phyloP scores from a whole-genome alignment of 179 eudicot genomes.

The Beta corolliflora region DNA sequence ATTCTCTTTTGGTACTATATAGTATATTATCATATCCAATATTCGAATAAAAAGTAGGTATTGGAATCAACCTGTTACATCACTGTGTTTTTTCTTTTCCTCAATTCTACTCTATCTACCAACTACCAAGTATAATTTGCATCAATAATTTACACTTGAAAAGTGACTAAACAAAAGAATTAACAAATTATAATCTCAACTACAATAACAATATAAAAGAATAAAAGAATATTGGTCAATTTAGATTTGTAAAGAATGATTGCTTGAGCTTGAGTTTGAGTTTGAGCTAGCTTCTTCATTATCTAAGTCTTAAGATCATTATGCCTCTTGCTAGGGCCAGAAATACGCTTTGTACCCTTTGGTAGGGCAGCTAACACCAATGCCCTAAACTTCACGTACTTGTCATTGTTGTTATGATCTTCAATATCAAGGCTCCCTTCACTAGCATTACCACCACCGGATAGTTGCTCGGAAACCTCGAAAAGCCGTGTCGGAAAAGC shows the following conservation, averaged over 20 bases:
- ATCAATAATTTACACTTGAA: slow-evolving; percentile 16
- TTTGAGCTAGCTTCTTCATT: neutral
- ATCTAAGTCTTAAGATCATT: slow-evolving; percentile 29
- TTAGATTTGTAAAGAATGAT: neutral
- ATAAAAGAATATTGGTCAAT: slow-evolving; percentile 20
- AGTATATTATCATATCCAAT: neutral
- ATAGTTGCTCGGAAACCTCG: too few species aligned
- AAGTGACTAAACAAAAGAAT: slow-evolving; percentile 8
- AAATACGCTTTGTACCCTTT: slow-evolving; percentile 24
- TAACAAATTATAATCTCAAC: neutral
- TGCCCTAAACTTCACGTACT: slow-evolving; percentile 28
- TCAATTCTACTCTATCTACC: neutral
- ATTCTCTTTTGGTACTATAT: too few species aligned
- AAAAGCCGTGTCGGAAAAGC: neutral
- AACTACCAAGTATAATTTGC: neutral
- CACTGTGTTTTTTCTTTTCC: neutral
- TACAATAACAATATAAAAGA: slow-evolving; percentile 2
- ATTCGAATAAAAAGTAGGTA: slow-evolving; percentile 18
- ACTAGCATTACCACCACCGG: neutral
- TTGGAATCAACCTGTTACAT: slow-evolving; percentile 17
- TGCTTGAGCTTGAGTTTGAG: too few species aligned
- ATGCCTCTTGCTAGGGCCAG: slow-evolving; percentile 34
- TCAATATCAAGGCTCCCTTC: neutral
- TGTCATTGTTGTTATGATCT: neutral
- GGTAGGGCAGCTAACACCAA: slow-evolving; percentile 34